Evolutionary conservation across 768 basidiomycete genomes (phyloP), one percentile per base, ranked within the genome.

Genomic region (Amanita phalloides): DNA sequence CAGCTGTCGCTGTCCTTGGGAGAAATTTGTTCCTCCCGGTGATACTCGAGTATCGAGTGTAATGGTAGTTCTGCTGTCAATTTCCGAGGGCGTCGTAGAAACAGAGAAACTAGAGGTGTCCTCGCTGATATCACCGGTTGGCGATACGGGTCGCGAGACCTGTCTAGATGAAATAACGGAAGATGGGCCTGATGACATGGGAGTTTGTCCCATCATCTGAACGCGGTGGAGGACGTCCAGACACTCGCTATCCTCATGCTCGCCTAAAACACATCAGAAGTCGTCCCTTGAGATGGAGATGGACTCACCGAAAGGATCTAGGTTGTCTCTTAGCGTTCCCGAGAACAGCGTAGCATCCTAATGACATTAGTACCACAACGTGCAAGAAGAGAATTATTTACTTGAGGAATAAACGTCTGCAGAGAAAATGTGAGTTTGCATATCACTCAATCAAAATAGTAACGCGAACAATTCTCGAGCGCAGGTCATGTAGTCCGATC

Each of bases 11-110:
- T 97, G 92, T 8, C 94, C 93, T 54, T 92, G 89, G 1, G 89
- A 93, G 66, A 96, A 94, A 68, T 96, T 95, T 28, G 81, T 74
- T 0, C 92, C 92, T 0, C 91, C 91, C 0, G 88, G 75, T 0
- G 89, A 89, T 7, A 95, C 85, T 54, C 85, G 81, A 0, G 85
- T 88, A 17, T 88, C 81, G 3, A 95, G 72, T 0, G 79, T 73
- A 26, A 94, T 69, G 0, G 70, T 69, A 0, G 71, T 73, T 60
- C 78, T 84, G 28, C 59, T 49, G 20, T 86, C 85, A 2, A 73
- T 61, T 21, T 83, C 81, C 0, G 83, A 85, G 9, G 63, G 61
- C 0, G 73, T 66, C 1, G 73, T 74, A 0, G 69, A 70, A 3
- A 62, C 53, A 3, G 76, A 72, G 33, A 9, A 5, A n/a, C 33